These are phyloP conservation scores for Daldinia loculata DNA, from an alignment of 495 filamentous ascomycete species.

Conservation along the genomic window DNA sequence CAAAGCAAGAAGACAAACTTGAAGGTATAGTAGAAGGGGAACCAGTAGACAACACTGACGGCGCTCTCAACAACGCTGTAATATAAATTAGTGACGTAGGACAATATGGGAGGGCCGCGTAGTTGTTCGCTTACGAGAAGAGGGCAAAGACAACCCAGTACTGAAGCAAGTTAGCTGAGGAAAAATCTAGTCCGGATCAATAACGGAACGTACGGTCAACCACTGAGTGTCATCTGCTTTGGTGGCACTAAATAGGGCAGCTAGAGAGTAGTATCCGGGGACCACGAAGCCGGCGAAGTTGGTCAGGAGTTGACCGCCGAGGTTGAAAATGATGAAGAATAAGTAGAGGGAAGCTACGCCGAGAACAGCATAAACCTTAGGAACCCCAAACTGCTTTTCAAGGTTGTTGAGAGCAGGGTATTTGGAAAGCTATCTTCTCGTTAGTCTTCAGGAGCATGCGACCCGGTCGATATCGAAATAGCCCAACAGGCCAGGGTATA, in stretches of 20 bases:
- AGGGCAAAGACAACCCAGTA: slow-evolving; percentile 98
- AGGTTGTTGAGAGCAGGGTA: slow-evolving; percentile 95
- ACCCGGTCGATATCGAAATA: slow-evolving; percentile 25
- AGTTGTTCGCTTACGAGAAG: slow-evolving; percentile 71
- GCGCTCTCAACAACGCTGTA: slow-evolving; percentile 84
- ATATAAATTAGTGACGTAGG: slow-evolving; percentile 29
- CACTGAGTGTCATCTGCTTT: slow-evolving; percentile 94
- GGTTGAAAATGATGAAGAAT: slow-evolving; percentile 99
- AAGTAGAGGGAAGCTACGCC: slow-evolving; percentile 89
- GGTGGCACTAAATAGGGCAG: slow-evolving; percentile 81
- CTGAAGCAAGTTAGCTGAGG: slow-evolving; percentile 59
- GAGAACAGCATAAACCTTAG: slow-evolving; percentile 95
- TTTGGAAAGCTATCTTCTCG: slow-evolving; percentile 79
- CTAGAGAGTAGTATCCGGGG: slow-evolving; percentile 94
- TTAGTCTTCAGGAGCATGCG: slow-evolving; percentile 41
- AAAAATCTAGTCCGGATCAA: neutral
- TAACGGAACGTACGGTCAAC: slow-evolving; percentile 62
- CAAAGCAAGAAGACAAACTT: slow-evolving; percentile 97
- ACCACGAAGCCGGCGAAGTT: slow-evolving; percentile 95
- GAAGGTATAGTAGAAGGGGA: slow-evolving; percentile 99
- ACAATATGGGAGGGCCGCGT: neutral
- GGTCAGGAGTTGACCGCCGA: slow-evolving; percentile 94
- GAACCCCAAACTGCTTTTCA: slow-evolving; percentile 92
- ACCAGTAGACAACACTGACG: slow-evolving; percentile 96
- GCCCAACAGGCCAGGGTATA: slow-evolving; percentile 5